Evolutionary conservation across 2,329 filamentous ascomycete species (phyloP).

Genomic region (Hymenoscyphus fraxineus): DNA sequence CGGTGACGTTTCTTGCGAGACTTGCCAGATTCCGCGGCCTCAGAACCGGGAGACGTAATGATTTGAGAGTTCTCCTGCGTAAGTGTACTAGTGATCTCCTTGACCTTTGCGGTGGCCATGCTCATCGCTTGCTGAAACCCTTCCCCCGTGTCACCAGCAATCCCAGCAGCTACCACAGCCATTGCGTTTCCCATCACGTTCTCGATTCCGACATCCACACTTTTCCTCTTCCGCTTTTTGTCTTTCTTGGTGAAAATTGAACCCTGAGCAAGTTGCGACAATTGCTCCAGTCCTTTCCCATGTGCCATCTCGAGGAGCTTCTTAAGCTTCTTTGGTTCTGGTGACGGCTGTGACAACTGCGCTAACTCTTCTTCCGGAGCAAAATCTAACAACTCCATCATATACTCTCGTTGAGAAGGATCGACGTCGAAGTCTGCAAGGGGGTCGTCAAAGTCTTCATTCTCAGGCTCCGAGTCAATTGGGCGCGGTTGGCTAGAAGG

Average conservation of each 20-base stretch:
- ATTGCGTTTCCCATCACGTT: background rate
- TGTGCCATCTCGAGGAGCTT: background rate
- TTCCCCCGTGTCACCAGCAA: background rate
- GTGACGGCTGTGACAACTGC: background rate
- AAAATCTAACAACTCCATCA: slow-evolving; percentile 1
- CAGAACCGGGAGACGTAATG: background rate
- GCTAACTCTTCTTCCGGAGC: slow-evolving; percentile 4
- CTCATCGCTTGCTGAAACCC: background rate
- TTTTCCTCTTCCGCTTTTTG: slow-evolving; percentile 3
- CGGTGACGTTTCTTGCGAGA: background rate
- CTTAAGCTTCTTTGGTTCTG: background rate
- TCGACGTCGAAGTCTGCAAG: slow-evolving; percentile 6
- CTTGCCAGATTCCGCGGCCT: background rate
- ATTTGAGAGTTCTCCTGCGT: background rate
- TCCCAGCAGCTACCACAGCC: background rate
- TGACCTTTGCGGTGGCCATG: background rate
- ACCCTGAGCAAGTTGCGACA: background rate
- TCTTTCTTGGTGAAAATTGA: background rate
- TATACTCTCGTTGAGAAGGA: slow-evolving; percentile 9
- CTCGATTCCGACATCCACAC: background rate
- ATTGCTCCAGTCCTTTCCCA: background rate
- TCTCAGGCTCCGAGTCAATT: slow-evolving; percentile 8
- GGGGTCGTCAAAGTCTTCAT: slow-evolving; percentile 5
- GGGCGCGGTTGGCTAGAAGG: slow-evolving; percentile 22
- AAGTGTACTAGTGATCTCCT: background rate